Evolutionary conservation across 108 stramenopile species (phyloP).

Genomic region (Cyclotella sp.): DNA sequence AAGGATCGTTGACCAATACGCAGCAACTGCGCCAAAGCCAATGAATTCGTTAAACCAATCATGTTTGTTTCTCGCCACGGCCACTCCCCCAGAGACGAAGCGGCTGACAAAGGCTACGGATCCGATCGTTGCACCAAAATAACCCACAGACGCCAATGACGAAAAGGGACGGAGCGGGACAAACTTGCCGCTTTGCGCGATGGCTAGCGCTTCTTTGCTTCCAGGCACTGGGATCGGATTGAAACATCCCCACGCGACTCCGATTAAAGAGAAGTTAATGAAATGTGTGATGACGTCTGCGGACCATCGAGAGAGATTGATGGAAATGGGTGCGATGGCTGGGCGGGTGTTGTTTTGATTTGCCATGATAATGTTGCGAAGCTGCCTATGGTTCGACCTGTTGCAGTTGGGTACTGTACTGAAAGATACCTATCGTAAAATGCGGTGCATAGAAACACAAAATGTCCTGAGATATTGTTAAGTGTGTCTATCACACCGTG

Average conservation of each 20-base stretch:
- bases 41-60: slow-evolving; percentile 35
- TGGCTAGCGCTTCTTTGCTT: slow-evolving; percentile 13
- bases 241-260: slow-evolving; percentile 36
- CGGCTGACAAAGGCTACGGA: slow-evolving; percentile 27
- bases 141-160: slow-evolving; percentile 35
- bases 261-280: slow-evolving; percentile 13
- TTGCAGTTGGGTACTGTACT: too few species aligned
- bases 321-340: not conserved
- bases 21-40: slow-evolving; percentile 21
- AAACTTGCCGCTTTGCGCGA: slow-evolving; percentile 27
- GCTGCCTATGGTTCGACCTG: too few species aligned
- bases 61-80: slow-evolving; percentile 20
- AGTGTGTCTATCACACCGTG: too few species aligned
- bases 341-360: not conserved
- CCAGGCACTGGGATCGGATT: slow-evolving; percentile 34
- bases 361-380: too few species aligned
- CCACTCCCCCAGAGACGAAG: slow-evolving; percentile 29
- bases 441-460: too few species aligned
- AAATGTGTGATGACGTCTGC: slow-evolving; percentile 18
- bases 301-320: slow-evolving; percentile 6
- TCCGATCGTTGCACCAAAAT: slow-evolving; percentile 33
- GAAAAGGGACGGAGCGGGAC: slow-evolving; percentile 39
- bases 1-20: slow-evolving; percentile 19
- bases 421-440: too few species aligned
- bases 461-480: too few species aligned